phyloP scores from a whole-genome alignment of 176 grass and related monocot species.

The Carex cristatella region DNA sequence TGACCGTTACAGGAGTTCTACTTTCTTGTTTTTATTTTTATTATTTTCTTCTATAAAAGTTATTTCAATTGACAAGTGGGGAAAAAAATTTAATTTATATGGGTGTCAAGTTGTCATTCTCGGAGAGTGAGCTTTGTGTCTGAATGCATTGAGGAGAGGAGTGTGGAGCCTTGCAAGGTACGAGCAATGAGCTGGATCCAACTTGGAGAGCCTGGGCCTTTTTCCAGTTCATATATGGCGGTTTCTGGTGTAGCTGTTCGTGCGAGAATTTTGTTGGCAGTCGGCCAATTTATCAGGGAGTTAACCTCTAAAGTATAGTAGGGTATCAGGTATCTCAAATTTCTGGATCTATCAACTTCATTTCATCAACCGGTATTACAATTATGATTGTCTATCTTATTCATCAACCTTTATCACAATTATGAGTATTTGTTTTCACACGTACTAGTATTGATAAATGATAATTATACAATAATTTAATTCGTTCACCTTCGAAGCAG shows the following conservation, averaged over 20 bases:
- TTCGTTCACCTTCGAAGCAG: no score
- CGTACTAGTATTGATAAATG: no score
- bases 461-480: no score
- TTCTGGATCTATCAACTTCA: no score
- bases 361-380: no score
- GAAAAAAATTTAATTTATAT: background rate
- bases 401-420: no score
- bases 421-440: no score
- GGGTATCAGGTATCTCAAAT: no score
- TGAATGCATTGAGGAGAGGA: background rate
- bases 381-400: no score
- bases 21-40: background rate
- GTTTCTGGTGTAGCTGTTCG: background rate
- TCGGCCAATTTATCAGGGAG: background rate
- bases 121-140: background rate
- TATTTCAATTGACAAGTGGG: background rate
- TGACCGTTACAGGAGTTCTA: constrained; percentile 4
- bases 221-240: background rate
- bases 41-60: background rate
- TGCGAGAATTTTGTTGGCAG: background rate
- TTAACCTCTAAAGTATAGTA: no score
- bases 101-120: background rate
- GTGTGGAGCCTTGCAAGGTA: background rate
- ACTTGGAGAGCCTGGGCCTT: background rate
- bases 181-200: constrained; percentile 7